Conservation (phyloP, 495 filamentous ascomycete genomes). For the Daldinia childiae region DNA sequence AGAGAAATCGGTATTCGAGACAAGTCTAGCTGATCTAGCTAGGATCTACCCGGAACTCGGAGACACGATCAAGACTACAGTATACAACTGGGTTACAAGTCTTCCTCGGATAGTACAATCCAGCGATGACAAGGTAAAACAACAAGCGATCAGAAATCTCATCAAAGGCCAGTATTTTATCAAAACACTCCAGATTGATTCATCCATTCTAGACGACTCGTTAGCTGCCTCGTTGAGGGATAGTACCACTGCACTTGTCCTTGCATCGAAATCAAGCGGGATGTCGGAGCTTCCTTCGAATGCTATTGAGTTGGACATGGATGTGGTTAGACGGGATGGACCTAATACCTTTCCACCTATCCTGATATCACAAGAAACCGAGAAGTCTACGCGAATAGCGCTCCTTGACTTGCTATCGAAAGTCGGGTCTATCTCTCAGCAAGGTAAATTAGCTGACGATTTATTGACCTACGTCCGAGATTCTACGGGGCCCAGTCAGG, state of each 20-base stretch:
- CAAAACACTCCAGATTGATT: conserved; percentile 69
- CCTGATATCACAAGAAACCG: conserved; percentile 70
- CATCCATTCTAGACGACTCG: conserved; percentile 72
- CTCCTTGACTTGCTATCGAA: conserved; percentile 58
- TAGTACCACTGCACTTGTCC: conserved; percentile 60
- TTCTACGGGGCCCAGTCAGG: conserved; percentile 61
- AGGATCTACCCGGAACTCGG: conserved; percentile 69
- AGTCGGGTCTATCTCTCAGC: conserved; percentile 55
- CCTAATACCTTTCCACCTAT: conserved; percentile 64
- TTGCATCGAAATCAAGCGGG: conserved; percentile 46
- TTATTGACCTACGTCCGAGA: conserved; percentile 68
- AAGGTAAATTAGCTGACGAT: conserved; percentile 60
- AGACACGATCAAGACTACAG: conserved; percentile 73
- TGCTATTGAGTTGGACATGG: conserved; percentile 33
- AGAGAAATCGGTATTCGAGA: conserved; percentile 52
- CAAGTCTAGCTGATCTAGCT: conserved; percentile 67
- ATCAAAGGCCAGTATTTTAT: conserved; percentile 76
- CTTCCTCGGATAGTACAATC: conserved; percentile 86
- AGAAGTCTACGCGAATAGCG: conserved; percentile 67
- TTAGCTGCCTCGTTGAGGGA: conserved; percentile 71
- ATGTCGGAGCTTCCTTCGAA: conserved; percentile 43
- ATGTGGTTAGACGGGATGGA: conserved; percentile 33
- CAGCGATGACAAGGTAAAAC: conserved; percentile 80
- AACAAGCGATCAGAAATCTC: conserved; percentile 75
- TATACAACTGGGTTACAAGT: conserved; percentile 83